Evolutionary conservation across 2,329 filamentous ascomycete species (phyloP), one percentile per base, ranked within the genome.

Genomic region (Phialemoniopsis sp.): DNA sequence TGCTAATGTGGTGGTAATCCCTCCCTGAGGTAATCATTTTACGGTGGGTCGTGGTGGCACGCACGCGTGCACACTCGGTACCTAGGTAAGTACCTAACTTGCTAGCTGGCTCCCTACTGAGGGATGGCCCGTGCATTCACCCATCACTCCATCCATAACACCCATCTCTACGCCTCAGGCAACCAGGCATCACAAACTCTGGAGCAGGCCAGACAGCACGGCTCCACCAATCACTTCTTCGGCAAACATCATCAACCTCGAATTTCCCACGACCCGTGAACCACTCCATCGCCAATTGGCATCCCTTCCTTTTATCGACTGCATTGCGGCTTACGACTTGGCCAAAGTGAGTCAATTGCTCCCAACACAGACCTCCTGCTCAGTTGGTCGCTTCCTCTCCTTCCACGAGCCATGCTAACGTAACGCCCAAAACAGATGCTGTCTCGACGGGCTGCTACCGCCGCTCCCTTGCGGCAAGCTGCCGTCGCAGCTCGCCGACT

Each of bases 371-470:
- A 12, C 4, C 13, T 15, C 15, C 28, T 32, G 8, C 28, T 8
- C 34, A 29, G 15, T 28, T 18, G 4, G 16, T n/a, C n/a, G n/a
- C n/a, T n/a, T n/a, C n/a, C n/a, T n/a, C n/a, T n/a, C n/a, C n/a
- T n/a, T n/a, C n/a, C n/a, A n/a, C n/a, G n/a, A n/a, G n/a, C n/a
- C n/a, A n/a, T n/a, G n/a, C n/a, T n/a, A n/a, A n/a, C n/a, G n/a
- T n/a, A n/a, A n/a, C n/a, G 18, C 28, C 10, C 9, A 35, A 13
- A 36, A 13, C 54, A 82, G 78, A 82, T 83, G 79, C 70, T 82
- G 59, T 67, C 72, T 49, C 71, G 72, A 64, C 73, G 74, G 67
- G 65, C 82, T 62, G 69, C 64, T 53, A 73, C 73, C 65, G 69
- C 67, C 43, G 59, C 66, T 53, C 63, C 63, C 49, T 51, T 70